A percentile compares a stretch with the other conserved stretches of the same genome.
phyloP scores from a whole-genome alignment of 306 rosid species.

The Pyrus communis region DNA sequence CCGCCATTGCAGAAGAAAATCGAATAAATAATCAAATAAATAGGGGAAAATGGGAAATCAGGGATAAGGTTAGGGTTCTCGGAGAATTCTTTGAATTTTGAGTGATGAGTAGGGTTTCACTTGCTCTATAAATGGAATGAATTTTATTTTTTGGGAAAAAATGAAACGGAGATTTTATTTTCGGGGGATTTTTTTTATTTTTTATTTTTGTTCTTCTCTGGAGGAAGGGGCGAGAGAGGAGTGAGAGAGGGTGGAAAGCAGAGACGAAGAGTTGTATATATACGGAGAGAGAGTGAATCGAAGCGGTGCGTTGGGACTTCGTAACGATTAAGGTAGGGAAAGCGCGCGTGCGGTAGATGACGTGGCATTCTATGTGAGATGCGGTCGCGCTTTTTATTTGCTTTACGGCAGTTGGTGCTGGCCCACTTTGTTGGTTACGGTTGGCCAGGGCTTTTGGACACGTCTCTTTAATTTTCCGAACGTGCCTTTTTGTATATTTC shows the following conservation, averaged over 20 bases:
- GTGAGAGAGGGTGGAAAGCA: neutral
- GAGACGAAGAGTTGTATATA: neutral
- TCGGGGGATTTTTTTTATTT: neutral
- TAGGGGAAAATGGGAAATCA: neutral
- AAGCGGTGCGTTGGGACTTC: constrained; percentile 3
- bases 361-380: constrained; percentile 6
- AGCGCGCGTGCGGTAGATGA: neutral
- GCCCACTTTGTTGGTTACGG: neutral
- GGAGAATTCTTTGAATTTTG: neutral
- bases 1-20: constrained; percentile 27
- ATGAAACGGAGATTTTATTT: neutral
- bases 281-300: neutral
- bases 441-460: neutral
- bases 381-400: neutral
- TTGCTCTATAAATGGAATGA: neutral
- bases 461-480: neutral
- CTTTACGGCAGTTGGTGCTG: neutral
- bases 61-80: neutral
- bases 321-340: constrained; percentile 1
- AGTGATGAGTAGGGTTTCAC: constrained; percentile 10
- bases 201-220: neutral
- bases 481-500: too few relatives aligned
- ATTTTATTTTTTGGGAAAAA: neutral
- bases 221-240: neutral
- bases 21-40: neutral